These are phyloP conservation scores for Ophiosphaerella herpotricha DNA, from an alignment of 2,329 filamentous ascomycete species.

Conservation along the genomic window DNA sequence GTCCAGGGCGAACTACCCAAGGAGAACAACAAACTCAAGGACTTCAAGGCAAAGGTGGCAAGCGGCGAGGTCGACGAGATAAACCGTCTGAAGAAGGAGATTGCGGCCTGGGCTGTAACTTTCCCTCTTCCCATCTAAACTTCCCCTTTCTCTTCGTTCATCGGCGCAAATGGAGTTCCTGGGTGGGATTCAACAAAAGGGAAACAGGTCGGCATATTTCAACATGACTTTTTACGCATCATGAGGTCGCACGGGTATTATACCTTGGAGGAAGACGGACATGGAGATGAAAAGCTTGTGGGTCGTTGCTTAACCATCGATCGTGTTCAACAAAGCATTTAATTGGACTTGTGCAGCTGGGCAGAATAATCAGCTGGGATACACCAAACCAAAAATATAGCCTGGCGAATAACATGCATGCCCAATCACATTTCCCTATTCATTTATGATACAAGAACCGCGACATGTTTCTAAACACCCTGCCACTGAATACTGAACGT, in stretches of 20 bases:
- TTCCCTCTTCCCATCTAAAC: slow-evolving; percentile 86
- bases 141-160: slow-evolving; percentile 11
- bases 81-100: slow-evolving; percentile 84
- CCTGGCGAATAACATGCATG: too few relatives aligned
- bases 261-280: background rate
- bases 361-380: too few relatives aligned
- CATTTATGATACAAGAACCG: background rate
- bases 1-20: slow-evolving; percentile 85
- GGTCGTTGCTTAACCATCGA: slow-evolving; percentile 2
- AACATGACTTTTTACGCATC: slow-evolving; percentile 26
- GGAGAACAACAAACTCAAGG: slow-evolving; percentile 99
- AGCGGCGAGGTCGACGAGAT: slow-evolving; percentile 80
- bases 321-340: background rate
- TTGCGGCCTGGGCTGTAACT: slow-evolving; percentile 79
- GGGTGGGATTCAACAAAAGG: slow-evolving; percentile 32
- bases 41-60: slow-evolving; percentile 94
- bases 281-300: too few relatives aligned
- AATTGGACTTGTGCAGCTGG: background rate
- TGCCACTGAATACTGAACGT: slow-evolving; percentile 48
- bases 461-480: slow-evolving; percentile 17
- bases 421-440: too few relatives aligned
- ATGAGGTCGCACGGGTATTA: slow-evolving; percentile 12
- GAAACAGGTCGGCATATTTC: slow-evolving; percentile 25
- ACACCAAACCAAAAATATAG: too few relatives aligned
- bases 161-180: slow-evolving; percentile 15